Evolutionary conservation across 345 rosid species (phyloP).

Genomic region (Psidium guajava): DNA sequence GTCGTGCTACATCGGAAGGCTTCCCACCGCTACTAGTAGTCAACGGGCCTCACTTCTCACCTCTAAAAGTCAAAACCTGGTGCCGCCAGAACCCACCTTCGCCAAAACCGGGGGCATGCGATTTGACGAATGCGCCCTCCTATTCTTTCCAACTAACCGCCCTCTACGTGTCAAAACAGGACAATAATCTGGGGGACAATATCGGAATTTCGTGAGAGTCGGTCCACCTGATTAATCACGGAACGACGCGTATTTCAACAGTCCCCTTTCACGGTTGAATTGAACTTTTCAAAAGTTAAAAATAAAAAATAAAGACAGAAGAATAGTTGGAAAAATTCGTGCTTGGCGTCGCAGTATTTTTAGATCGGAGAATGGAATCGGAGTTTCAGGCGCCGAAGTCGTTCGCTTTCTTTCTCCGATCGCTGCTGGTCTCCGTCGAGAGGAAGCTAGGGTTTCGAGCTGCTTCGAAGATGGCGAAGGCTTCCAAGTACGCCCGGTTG

Average conservation of each 20-base stretch:
- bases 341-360: neutral
- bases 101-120: neutral
- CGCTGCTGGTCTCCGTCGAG: neutral
- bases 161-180: neutral
- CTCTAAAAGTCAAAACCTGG: neutral
- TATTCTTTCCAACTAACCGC: neutral
- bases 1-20: no score
- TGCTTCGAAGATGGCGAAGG: conserved; percentile 43
- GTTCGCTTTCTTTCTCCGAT: neutral
- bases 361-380: neutral
- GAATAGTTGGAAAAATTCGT: neutral
- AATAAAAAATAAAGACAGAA: neutral
- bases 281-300: neutral
- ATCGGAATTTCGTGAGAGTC: neutral
- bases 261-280: neutral
- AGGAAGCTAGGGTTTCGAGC: conserved; percentile 9
- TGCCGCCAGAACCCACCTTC: neutral
- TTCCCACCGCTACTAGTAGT: neutral
- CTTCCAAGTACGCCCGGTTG: conserved; percentile 41
- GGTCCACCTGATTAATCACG: neutral
- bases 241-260: neutral
- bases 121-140: neutral
- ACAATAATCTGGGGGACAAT: neutral
- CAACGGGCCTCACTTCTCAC: neutral
- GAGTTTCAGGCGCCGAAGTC: neutral